These are phyloP conservation scores for Wickerhamiella alocasiicola DNA, from an alignment of 805 yeast species.

Conservation along the genomic window DNA sequence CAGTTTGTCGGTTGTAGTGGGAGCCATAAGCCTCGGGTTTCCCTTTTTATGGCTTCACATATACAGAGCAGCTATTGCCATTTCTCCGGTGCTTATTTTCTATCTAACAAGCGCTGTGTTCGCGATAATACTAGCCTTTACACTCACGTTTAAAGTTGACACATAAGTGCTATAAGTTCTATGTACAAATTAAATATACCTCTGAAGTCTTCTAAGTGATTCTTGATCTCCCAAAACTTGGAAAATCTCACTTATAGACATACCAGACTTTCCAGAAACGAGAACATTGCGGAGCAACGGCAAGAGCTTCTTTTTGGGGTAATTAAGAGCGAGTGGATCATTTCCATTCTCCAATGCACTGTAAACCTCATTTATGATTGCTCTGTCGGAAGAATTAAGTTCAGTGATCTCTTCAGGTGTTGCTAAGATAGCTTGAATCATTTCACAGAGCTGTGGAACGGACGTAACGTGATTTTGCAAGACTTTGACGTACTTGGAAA, in stretches of 20 bases:
- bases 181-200: no score
- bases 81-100: no score
- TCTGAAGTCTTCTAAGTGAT: background rate
- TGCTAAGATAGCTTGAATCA: slow-evolving; percentile 25
- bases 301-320: slow-evolving; percentile 30
- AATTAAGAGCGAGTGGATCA: background rate
- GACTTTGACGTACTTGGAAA: slow-evolving; percentile 31
- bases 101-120: no score
- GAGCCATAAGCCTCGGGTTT: no score
- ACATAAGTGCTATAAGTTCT: no score
- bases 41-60: no score
- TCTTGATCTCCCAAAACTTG: slow-evolving; percentile 36
- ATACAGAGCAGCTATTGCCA: no score
- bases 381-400: slow-evolving; percentile 8
- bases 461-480: slow-evolving; percentile 41
- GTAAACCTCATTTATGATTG: background rate
- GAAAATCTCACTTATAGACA: slow-evolving; percentile 47
- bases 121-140: no score
- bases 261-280: slow-evolving; percentile 59
- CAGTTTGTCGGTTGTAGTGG: no score
- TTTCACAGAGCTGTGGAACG: slow-evolving; percentile 38
- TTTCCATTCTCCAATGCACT: background rate
- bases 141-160: no score
- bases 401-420: slow-evolving; percentile 10
- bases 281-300: slow-evolving; percentile 54